Percentiles rank a stretch among this genome's conserved stretches.
Evolutionary conservation across 192 early-diverging fungal genomes (phyloP).

Genomic region (Linnemannia schmuckeri): DNA sequence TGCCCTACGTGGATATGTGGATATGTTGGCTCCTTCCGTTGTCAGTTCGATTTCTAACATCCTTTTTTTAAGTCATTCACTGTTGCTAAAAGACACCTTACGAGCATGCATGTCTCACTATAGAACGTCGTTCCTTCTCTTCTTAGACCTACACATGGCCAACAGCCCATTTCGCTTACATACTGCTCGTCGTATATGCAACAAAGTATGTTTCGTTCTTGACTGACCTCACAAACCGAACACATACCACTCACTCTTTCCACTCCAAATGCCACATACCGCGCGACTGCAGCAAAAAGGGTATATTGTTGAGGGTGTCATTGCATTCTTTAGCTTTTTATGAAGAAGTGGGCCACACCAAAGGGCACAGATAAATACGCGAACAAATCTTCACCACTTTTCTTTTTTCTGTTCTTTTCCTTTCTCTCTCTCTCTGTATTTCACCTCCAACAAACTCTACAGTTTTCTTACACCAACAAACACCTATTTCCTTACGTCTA

Average conservation of each 20-base stretch:
- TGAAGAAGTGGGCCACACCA: background rate
- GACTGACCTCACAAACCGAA: background rate
- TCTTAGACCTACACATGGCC: background rate
- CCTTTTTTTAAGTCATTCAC: background rate
- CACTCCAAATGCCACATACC: background rate
- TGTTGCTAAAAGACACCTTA: no score
- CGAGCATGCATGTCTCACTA: background rate
- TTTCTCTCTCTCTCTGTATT: background rate
- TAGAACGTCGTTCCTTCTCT: background rate
- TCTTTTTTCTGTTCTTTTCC: background rate
- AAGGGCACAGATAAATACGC: background rate
- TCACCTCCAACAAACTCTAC: background rate
- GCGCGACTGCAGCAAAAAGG: background rate
- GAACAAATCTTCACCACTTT: background rate
- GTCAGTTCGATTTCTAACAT: constrained; percentile 4
- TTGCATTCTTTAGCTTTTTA: background rate
- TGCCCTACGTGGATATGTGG: background rate
- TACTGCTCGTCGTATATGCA: background rate
- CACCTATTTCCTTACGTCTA: background rate
- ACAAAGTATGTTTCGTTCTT: background rate
- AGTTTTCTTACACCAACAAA: background rate
- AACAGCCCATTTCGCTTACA: background rate
- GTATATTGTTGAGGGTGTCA: background rate
- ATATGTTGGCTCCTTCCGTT: background rate
- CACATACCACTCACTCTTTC: background rate